These are phyloP conservation scores for Cyberlindnera saturnus DNA, from an alignment of 805 yeast species.

Conservation along the genomic window DNA sequence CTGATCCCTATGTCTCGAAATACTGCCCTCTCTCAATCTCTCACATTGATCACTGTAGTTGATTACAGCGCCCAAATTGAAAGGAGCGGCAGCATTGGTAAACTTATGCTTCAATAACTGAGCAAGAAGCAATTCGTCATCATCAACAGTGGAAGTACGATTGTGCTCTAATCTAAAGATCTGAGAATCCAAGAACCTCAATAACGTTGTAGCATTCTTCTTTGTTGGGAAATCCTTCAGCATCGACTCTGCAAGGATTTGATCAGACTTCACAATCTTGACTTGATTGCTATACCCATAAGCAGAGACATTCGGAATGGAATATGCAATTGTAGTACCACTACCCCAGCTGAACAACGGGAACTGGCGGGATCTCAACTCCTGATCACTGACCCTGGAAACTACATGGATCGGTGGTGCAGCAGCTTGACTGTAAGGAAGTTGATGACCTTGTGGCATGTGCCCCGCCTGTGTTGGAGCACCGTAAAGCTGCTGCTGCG, in stretches of 20 bases:
- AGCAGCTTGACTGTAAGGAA: neutral
- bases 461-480: too few species aligned
- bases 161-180: slow-evolving; percentile 5
- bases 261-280: slow-evolving; percentile 29
- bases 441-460: neutral
- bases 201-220: slow-evolving; percentile 23
- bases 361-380: slow-evolving; percentile 55
- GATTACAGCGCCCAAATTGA: slow-evolving; percentile 18
- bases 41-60: slow-evolving; percentile 13
- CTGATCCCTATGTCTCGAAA: slow-evolving; percentile 6
- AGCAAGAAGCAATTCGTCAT: slow-evolving; percentile 63
- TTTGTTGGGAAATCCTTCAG: slow-evolving; percentile 30
- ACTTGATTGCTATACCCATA: slow-evolving; percentile 31
- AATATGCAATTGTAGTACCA: slow-evolving; percentile 37
- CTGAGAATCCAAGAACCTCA: slow-evolving; percentile 21
- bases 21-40: slow-evolving; percentile 4
- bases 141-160: slow-evolving; percentile 45
- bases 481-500: too few species aligned
- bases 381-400: slow-evolving; percentile 41
- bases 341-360: slow-evolving; percentile 70
- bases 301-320: slow-evolving; percentile 26
- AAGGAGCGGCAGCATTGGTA: slow-evolving; percentile 7
- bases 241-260: slow-evolving; percentile 27
- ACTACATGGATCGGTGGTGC: neutral
- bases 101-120: slow-evolving; percentile 21